A percentile compares a stretch with the other conserved stretches of the same genome.
Evolutionary conservation across 805 yeast species (phyloP).

Genomic region (Lachancea waltii): DNA sequence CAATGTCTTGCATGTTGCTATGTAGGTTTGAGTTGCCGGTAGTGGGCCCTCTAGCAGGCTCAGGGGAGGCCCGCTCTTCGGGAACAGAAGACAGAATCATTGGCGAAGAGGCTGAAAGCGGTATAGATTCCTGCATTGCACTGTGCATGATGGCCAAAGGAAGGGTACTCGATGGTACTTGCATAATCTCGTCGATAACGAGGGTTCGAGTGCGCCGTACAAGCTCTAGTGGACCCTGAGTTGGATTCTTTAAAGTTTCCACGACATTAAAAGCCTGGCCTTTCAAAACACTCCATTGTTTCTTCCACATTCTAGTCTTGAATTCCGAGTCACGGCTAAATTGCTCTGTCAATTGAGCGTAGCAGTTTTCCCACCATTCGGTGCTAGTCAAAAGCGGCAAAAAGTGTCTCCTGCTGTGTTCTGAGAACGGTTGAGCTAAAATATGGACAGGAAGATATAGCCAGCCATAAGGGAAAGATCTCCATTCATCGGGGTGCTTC

Average conservation of each 20-base stretch:
- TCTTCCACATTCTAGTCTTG: constrained; percentile 57
- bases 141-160: constrained; percentile 34
- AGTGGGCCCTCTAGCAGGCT: constrained; percentile 6
- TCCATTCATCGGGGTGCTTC: constrained; percentile 80
- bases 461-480: constrained; percentile 79
- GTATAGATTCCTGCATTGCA: constrained; percentile 41
- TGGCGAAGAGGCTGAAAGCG: constrained; percentile 15
- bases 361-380: constrained; percentile 65
- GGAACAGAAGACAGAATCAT: constrained; percentile 16
- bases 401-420: constrained; percentile 47
- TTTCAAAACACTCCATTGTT: constrained; percentile 63
- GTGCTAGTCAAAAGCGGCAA: constrained; percentile 52
- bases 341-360: constrained; percentile 39
- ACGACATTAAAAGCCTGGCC: constrained; percentile 76
- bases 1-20: constrained; percentile 10
- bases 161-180: constrained; percentile 41
- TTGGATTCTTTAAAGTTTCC: constrained; percentile 49
- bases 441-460: constrained; percentile 55
- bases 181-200: constrained; percentile 57
- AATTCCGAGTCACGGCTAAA: constrained; percentile 55
- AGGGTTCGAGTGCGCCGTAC: constrained; percentile 51
- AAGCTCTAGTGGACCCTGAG: constrained; percentile 63
- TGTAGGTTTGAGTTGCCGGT: not conserved
- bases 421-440: constrained; percentile 62
- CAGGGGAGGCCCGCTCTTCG: constrained; percentile 4